phyloP scores from a whole-genome alignment of 768 basidiomycete genomes.

The Mycena rebaudengoi region DNA sequence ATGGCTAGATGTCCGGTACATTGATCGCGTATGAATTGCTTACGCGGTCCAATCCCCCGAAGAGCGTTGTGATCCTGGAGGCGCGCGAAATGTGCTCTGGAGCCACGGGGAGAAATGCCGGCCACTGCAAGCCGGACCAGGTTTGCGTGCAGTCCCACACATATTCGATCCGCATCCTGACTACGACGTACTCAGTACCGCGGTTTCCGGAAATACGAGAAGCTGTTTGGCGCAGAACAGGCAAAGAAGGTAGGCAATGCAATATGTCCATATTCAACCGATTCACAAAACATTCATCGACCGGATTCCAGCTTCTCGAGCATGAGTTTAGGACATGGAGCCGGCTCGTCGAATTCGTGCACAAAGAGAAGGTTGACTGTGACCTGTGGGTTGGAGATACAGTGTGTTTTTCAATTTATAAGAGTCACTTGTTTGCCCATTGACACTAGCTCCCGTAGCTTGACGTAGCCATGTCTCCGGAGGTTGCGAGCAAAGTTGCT shows the following conservation, averaged over 20 bases:
- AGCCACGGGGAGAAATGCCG: slow-evolving; percentile 63
- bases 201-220: slow-evolving; percentile 51
- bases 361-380: slow-evolving; percentile 28
- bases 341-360: slow-evolving; percentile 19
- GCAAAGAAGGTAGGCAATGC: slow-evolving; percentile 14
- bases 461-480: slow-evolving; percentile 26
- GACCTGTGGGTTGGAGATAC: slow-evolving; percentile 36
- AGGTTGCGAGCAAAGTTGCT: slow-evolving; percentile 6
- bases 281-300: neutral
- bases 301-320: slow-evolving; percentile 19
- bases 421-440: neutral
- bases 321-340: slow-evolving; percentile 26
- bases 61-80: slow-evolving; percentile 64
- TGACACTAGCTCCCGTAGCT: neutral
- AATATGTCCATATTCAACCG: neutral
- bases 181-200: slow-evolving; percentile 41
- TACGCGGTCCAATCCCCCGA: slow-evolving; percentile 24
- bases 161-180: neutral
- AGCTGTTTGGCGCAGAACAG: slow-evolving; percentile 41
- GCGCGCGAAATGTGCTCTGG: slow-evolving; percentile 66
- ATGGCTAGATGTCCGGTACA: slow-evolving; percentile 29
- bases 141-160: neutral
- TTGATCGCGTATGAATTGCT: slow-evolving; percentile 30
- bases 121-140: slow-evolving; percentile 58
- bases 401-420: neutral